Conservation (phyloP, 2,329 filamentous ascomycete genomes). For the Pseudogymnoascus sp. region DNA sequence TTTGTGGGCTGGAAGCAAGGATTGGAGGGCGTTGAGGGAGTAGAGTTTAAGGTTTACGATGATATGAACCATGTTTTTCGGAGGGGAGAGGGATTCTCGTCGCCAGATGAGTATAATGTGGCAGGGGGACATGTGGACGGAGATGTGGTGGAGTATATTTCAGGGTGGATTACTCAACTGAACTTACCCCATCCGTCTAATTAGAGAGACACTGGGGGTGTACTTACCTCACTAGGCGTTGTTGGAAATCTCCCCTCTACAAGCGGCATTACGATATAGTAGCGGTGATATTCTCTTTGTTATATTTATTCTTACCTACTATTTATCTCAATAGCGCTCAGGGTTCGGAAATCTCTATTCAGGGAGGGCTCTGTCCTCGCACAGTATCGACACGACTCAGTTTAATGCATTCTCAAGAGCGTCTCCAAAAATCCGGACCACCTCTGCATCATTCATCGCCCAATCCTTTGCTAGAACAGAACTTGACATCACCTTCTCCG, state of each 20-base stretch:
- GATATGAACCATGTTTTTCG: background rate
- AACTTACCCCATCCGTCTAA: background rate
- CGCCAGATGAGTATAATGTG: background rate
- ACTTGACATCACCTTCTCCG: slow-evolving; percentile 8
- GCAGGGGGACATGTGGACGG: background rate
- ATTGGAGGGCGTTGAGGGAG: background rate
- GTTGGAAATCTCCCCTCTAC: too few species aligned
- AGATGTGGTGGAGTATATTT: background rate
- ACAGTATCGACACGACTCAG: background rate
- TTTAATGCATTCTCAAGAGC: slow-evolving; percentile 10
- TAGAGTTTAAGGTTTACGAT: background rate
- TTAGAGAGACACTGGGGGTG: background rate
- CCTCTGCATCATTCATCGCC: slow-evolving; percentile 9
- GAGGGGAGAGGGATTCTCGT: background rate
- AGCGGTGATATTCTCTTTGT: too few species aligned
- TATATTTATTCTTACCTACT: too few species aligned
- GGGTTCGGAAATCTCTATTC: background rate
- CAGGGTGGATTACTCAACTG: background rate
- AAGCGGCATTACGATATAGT: too few species aligned
- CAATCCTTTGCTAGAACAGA: slow-evolving; percentile 8
- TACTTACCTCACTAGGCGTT: background rate
- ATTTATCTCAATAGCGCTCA: too few species aligned
- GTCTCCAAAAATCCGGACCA: slow-evolving; percentile 10
- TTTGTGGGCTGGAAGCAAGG: background rate
- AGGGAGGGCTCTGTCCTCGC: background rate